Evolutionary conservation across 2,329 filamentous ascomycete genomes (phyloP), one percentile per base, ranked within the genome.

Genomic region (Remersonia thermophila): DNA sequence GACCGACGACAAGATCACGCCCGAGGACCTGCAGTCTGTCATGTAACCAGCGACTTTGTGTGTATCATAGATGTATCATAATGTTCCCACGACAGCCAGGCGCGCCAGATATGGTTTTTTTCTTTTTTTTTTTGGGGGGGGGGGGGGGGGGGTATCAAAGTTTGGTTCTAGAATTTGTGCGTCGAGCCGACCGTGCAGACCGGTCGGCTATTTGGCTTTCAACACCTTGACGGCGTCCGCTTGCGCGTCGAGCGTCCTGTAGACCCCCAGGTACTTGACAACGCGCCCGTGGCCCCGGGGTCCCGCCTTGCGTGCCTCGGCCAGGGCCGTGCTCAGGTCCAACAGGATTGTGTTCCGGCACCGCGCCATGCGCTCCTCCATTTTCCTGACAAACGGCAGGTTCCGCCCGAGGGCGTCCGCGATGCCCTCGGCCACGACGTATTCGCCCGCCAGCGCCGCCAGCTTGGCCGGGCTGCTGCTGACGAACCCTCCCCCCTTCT

Each of bases 281-380:
- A 73, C 45, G 33, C 66, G 62, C 3, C 55, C 49, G 32, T 67
- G 62, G 0, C 63, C 68, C 13, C 51, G 56, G 0, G 45, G 30
- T 0, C 66, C 66, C 0, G 63, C 62, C 36, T 60, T 64, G 16
- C 54, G 58, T 0, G 57, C 57, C 37, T 63, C 61, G 41, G 58
- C 62, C 23, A 59, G 40, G 2, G 71, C 71, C 15, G 68, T 64
- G 30, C 61, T 62, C 13, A 76, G 52, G 33, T 77, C 72, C 3
- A 77, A 54, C 7, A 77, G 51, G 15, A 77, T 57, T 0, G 71
- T 76, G 43, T 68, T 73, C 35, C 69, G 62, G 44, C 72, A 76
- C 35, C 65, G 60, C 2, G 53, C 51, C 38, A 75, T 55, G 27
- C 70, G 62, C 36, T 72, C 69, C 35, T 68, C 65, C 43, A 62